Evolutionary conservation across 768 basidiomycete genomes (phyloP).

Genomic region (Grammothele lineata): DNA sequence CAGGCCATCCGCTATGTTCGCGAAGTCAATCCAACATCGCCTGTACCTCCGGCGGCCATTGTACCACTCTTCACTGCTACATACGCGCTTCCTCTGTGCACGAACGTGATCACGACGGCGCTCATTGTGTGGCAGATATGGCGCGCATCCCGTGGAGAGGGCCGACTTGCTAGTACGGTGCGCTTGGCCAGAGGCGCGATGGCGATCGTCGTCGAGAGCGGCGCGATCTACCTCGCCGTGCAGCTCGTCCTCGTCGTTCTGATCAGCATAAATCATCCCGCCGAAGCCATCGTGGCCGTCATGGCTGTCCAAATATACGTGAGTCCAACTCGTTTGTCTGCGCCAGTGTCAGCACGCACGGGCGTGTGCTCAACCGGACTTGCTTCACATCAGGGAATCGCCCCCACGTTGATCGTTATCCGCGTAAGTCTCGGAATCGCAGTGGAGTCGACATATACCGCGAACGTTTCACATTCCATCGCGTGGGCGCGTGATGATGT

Average conservation of each 20-base stretch:
- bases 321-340: slow-evolving; percentile 5
- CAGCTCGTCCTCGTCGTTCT: slow-evolving; percentile 37
- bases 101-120: slow-evolving; percentile 37
- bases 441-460: too few species aligned
- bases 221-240: slow-evolving; percentile 33
- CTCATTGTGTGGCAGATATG: slow-evolving; percentile 39
- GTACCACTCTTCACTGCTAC: slow-evolving; percentile 21
- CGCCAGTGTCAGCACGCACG: background rate
- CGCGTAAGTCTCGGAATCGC: slow-evolving; percentile 14
- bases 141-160: background rate
- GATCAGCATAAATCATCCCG: slow-evolving; percentile 29
- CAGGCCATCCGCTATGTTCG: background rate
- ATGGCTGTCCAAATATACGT: slow-evolving; percentile 39
- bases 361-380: background rate
- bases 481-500: too few species aligned
- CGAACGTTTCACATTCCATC: too few species aligned
- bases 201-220: slow-evolving; percentile 36
- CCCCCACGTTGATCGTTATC: slow-evolving; percentile 16
- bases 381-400: slow-evolving; percentile 14
- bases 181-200: background rate
- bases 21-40: background rate
- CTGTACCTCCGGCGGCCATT: background rate
- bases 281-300: slow-evolving; percentile 31
- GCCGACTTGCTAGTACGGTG: background rate
- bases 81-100: slow-evolving; percentile 36